Base-by-base conservation (phyloP, 2,329 filamentous ascomycete genomes). In the Colletotrichum nymphaeae region DNA sequence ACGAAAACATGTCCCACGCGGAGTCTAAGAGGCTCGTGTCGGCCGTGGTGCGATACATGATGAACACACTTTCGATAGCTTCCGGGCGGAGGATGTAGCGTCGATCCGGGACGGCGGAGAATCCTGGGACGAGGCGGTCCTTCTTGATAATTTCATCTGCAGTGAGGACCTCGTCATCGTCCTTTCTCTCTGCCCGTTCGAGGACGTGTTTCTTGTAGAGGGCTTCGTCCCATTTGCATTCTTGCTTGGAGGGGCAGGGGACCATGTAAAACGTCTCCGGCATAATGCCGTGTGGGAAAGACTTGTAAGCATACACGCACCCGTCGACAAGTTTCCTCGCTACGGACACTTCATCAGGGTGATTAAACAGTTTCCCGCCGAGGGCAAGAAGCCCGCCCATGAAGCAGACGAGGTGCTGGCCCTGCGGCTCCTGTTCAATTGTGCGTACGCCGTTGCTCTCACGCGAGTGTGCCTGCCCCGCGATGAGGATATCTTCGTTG, bases 341-440 rank as follows among this genome's bases (percentile, higher is more conserved):
- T 12, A 86, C 82, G 5, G 81, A 78, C 14, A 90, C 78, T 69
- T 90, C 85, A 14, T 85, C 82, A 1, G 83, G 8, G 5, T 83
- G 85, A 57, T 85, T 78, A 74, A 94, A 89, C 30, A 94, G 84
- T 72, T 88, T 89, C 1, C 92, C 91, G 1, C 89, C 91, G 37
- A 95, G 86, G 1, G 86, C 93, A 62, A 93, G 91, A 85, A 93
- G 92, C 12, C 92, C 93, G 5, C 93, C 93, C 4, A 89, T 85
- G 78, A 94, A 95, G 80, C 93, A 95, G 3, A 88, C 88, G 2
- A 94, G 84, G 79, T 95, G 93, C 72, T 92, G 78, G 75, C 85
- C 64, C 78, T 72, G 84, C 55, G 46, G 82, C 12, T 82, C 80
- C 57, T 88, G 86, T n/a, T 86, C 79, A 60, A 83, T 86, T n/a